Evolutionary conservation across 2,329 filamentous ascomycete species (phyloP), one percentile per base, ranked within the genome.

Genomic region (Neopestalotiopsis clavispora): DNA sequence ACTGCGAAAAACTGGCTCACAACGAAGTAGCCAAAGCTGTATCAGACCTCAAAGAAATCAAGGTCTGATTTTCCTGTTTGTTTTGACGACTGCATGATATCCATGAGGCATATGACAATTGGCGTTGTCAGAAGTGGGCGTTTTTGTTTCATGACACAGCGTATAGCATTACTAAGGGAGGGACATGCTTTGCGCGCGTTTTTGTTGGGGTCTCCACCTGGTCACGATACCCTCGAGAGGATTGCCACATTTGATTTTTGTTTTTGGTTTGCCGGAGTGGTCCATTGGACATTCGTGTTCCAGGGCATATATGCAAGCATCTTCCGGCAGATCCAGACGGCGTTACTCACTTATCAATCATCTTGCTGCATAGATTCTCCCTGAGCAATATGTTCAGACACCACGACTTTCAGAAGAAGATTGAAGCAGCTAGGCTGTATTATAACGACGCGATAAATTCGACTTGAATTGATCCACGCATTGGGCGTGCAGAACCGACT

Each of bases 11-110:
- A 73, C 87, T 94, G 75, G 95, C 94, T 14, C 88, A 85, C 20
- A 88, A 90, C 59, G 94, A 97, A 81, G 95, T 98, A 4, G 89
- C 90, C 69, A 90, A 87, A 74, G 94, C 94, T 17, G 85, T 97
- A 66, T 85, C 87, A 66, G 85, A 86, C 71, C 80, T 91, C 72
- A 75, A 45, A 61, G 58, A 65, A 32, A 65, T 67, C 32, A 34
- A 75, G 69, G 69, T 71, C 56, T 78, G 66, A 78, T 49, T 23
- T 69, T n/a, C 56, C 42, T 30, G 45, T 49, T 56, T 52, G 65
- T 67, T 69, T 67, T 70, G 56, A 67, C 58, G 61, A 69, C 23
- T 67, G 52, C 64, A 71, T 67, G 69, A 71, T 59, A 60, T n/a
- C 62, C 52, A 65, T 52, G 30, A 34, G 63, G 40, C 63, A 71